Evolutionary conservation across 2,329 filamentous ascomycete species (phyloP).

Genomic region (Xylaria sp.): DNA sequence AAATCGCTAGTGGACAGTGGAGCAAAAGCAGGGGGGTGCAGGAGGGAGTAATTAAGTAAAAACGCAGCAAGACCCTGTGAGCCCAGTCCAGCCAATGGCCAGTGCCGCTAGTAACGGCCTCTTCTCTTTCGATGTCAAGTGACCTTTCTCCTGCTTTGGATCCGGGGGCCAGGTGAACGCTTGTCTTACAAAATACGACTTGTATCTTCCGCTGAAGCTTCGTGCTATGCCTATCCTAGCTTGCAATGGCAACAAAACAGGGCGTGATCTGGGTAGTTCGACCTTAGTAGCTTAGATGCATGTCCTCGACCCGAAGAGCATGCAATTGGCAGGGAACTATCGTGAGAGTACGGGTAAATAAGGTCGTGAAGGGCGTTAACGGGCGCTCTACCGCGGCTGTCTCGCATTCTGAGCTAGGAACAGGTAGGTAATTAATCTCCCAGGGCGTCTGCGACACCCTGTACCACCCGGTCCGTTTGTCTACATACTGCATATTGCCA

Average conservation of each 20-base stretch:
- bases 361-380: constrained; percentile 22
- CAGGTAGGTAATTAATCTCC: constrained; percentile 22
- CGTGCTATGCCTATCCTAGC: background rate
- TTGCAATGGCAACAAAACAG: background rate
- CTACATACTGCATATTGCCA: background rate
- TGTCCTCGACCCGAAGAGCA: constrained; percentile 6
- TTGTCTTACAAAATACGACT: constrained; percentile 27
- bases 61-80: constrained; percentile 25
- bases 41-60: background rate
- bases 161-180: constrained; percentile 27
- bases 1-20: constrained; percentile 28
- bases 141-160: constrained; percentile 34
- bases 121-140: constrained; percentile 32
- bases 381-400: background rate
- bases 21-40: constrained; percentile 9
- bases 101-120: constrained; percentile 32
- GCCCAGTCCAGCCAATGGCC: constrained; percentile 31
- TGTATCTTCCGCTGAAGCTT: constrained; percentile 10
- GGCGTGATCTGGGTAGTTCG: background rate
- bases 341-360: constrained; percentile 22
- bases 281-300: background rate
- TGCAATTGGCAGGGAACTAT: constrained; percentile 23
- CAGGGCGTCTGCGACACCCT: constrained; percentile 21
- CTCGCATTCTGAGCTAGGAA: constrained; percentile 20
- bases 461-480: constrained; percentile 3